Evolutionary conservation across 2,329 filamentous ascomycete species (phyloP).

Genomic region (Lasiodiplodia theobromae): DNA sequence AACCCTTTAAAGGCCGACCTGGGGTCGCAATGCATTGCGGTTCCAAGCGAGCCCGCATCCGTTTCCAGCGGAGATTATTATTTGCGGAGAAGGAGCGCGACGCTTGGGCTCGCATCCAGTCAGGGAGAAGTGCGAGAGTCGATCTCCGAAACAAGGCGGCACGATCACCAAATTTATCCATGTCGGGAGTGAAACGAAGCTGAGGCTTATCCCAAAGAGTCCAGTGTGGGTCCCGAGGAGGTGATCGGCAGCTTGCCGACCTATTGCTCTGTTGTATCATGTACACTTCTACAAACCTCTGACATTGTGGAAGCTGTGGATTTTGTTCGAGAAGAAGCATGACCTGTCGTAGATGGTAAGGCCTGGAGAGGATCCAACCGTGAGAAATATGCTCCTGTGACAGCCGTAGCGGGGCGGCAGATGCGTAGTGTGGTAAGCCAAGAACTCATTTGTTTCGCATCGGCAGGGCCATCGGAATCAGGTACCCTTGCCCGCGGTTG

Average conservation of each 20-base stretch:
- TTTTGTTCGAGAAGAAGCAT: neutral
- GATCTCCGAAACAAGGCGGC: conserved; percentile 6
- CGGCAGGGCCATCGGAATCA: neutral
- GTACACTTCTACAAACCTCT: too few relatives aligned
- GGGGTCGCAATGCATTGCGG: neutral
- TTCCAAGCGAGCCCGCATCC: neutral
- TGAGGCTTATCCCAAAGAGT: neutral
- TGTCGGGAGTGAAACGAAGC: conserved; percentile 4
- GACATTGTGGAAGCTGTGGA: neutral
- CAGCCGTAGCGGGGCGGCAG: neutral
- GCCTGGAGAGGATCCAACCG: too few relatives aligned
- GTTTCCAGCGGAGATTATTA: conserved; percentile 11
- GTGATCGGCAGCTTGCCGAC: conserved; percentile 10
- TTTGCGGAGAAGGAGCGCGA: neutral
- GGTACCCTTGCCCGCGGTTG: neutral
- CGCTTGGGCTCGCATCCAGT: neutral
- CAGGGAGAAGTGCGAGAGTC: neutral
- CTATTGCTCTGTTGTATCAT: neutral
- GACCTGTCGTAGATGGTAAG: neutral
- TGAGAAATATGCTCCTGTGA: neutral
- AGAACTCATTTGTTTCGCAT: conserved; percentile 6
- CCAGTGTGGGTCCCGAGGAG: neutral
- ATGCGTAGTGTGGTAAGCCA: conserved; percentile 3
- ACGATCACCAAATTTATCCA: conserved; percentile 12
- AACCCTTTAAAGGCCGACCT: neutral